Evolutionary conservation across 345 rosid species (phyloP).

Genomic region (Mallotus nudiflorus): DNA sequence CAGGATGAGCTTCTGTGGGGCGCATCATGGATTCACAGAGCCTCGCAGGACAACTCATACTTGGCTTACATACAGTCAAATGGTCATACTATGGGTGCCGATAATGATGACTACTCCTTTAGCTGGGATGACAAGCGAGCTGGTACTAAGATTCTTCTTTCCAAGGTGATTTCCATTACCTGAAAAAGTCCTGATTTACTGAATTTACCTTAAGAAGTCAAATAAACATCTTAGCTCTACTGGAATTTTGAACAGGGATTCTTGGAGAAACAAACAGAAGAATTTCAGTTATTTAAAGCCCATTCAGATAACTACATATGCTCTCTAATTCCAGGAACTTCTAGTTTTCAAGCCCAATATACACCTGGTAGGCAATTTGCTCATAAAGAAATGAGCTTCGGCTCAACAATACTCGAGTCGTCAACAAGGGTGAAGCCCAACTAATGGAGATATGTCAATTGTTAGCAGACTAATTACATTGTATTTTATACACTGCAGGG

Average conservation of each 20-base stretch:
- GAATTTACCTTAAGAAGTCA: background rate
- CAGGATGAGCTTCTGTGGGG: conserved; percentile 98
- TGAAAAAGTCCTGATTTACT: background rate
- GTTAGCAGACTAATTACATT: background rate
- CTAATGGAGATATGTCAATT: too few species aligned
- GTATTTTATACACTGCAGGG: conserved; percentile 34
- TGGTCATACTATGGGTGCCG: conserved; percentile 85
- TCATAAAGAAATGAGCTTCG: background rate
- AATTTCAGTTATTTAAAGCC: conserved; percentile 51
- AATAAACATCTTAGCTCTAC: background rate
- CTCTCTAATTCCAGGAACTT: conserved; percentile 58
- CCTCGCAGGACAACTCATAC: conserved; percentile 66
- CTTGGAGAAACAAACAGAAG: conserved; percentile 45
- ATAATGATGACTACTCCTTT: conserved; percentile 76
- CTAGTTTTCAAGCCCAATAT: conserved; percentile 60
- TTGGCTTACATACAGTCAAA: conserved; percentile 70
- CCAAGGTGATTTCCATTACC: conserved; percentile 46
- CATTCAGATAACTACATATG: conserved; percentile 77
- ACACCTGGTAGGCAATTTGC: conserved; percentile 46
- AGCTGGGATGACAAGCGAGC: conserved; percentile 98
- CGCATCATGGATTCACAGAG: conserved; percentile 94
- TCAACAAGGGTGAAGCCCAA: too few species aligned
- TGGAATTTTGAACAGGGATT: conserved; percentile 53
- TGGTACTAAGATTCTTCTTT: conserved; percentile 88
- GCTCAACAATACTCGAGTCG: background rate